These are phyloP conservation scores for Mycosarcoma mackinlayi DNA, from an alignment of 1,284 basidiomycete species.

Conservation along the genomic window DNA sequence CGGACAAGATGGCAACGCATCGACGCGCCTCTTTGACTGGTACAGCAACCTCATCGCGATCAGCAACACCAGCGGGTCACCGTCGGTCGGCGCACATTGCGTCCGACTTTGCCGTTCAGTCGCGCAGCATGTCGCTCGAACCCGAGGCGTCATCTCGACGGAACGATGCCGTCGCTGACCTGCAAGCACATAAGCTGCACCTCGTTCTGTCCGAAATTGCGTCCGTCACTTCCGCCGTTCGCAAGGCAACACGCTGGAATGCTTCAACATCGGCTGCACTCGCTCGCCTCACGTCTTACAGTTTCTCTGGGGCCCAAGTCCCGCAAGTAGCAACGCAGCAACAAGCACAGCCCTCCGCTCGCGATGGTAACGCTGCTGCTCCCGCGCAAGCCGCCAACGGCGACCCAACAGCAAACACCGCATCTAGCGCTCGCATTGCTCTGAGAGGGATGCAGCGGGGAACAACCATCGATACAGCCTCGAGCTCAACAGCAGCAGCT, in stretches of 20 bases:
- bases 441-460: slow-evolving; percentile 35
- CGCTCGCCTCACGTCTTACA: slow-evolving; percentile 44
- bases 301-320: slow-evolving; percentile 37
- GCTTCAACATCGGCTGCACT: slow-evolving; percentile 42
- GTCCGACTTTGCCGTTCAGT: background rate
- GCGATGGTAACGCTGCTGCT: background rate
- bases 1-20: slow-evolving; percentile 13
- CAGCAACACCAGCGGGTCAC: slow-evolving; percentile 27
- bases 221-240: slow-evolving; percentile 93
- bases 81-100: slow-evolving; percentile 41
- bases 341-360: slow-evolving; percentile 1
- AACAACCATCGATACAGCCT: slow-evolving; percentile 12
- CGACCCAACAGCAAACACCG: background rate
- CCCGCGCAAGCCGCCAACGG: too few relatives aligned
- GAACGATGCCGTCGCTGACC: slow-evolving; percentile 4
- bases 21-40: slow-evolving; percentile 5
- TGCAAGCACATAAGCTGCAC: slow-evolving; percentile 71
- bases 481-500: slow-evolving; percentile 26
- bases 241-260: slow-evolving; percentile 73
- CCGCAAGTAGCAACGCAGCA: slow-evolving; percentile 8
- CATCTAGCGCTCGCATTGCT: slow-evolving; percentile 31
- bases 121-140: slow-evolving; percentile 7
- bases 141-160: background rate
- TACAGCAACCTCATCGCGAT: slow-evolving; percentile 19
- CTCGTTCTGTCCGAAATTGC: slow-evolving; percentile 88